Conservation (phyloP, 1,139 yeast species). For the Saccharomyces hybrid region DNA sequence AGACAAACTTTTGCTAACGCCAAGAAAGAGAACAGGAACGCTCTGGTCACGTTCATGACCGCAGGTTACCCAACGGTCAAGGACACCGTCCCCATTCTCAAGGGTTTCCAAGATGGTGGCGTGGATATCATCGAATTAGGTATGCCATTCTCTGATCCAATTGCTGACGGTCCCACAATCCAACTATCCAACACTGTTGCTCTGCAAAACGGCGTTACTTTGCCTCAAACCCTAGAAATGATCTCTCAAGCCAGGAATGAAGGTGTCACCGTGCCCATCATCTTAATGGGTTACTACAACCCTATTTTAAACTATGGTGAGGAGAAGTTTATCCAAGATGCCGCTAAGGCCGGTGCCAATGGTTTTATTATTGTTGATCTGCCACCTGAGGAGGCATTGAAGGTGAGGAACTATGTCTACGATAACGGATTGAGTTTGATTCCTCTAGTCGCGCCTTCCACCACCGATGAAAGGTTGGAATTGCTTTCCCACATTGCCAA, state of each 20-base stretch:
- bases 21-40: constrained; percentile 70
- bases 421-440: constrained; percentile 69
- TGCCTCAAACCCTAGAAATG: constrained; percentile 58
- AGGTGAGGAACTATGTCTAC: constrained; percentile 68
- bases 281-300: constrained; percentile 96
- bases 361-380: constrained; percentile 92
- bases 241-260: constrained; percentile 66
- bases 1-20: constrained; percentile 69
- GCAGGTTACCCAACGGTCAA: constrained; percentile 89
- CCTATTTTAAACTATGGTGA: constrained; percentile 91
- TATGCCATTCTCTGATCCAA: constrained; percentile 96
- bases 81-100: constrained; percentile 78
- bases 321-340: constrained; percentile 65
- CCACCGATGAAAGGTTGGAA: constrained; percentile 80
- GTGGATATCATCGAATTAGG: constrained; percentile 93
- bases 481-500: constrained; percentile 81
- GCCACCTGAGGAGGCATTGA: constrained; percentile 96
- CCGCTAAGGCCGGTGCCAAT: constrained; percentile 83
- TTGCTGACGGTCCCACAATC: constrained; percentile 97
- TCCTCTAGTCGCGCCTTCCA: constrained; percentile 94
- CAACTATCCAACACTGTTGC: constrained; percentile 80
- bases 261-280: constrained; percentile 83
- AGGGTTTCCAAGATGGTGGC: constrained; percentile 91
- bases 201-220: constrained; percentile 72
- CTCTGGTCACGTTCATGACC: constrained; percentile 85